Percentiles rank a stretch among this genome's conserved stretches.
Conservation (phyloP, 257 asterid species). For the Capsicum baccatum region DNA sequence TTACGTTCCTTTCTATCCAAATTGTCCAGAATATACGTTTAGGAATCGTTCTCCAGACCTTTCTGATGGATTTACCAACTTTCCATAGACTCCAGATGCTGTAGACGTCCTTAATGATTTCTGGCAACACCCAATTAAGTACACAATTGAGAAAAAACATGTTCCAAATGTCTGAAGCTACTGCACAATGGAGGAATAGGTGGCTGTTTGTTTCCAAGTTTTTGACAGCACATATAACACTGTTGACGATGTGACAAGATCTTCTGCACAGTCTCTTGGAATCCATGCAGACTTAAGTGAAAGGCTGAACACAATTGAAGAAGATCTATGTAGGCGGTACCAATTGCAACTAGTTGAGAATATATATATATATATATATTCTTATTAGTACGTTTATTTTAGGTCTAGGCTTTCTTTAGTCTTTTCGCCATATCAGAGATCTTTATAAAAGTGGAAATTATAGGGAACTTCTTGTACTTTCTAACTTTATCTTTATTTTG, state of each 20-base stretch:
- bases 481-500: not conserved
- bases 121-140: not conserved
- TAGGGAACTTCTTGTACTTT: not conserved
- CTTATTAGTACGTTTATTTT: not conserved
- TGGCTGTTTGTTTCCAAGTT: not conserved
- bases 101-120: not conserved
- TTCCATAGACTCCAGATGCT: conserved; percentile 2
- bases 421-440: not conserved
- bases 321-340: not conserved
- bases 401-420: not conserved
- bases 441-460: not conserved
- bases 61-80: not conserved
- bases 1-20: not conserved
- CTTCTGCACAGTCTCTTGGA: not conserved
- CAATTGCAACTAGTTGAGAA: not conserved
- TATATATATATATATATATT: not conserved
- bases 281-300: not conserved
- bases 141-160: not conserved
- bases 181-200: not conserved
- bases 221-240: not conserved
- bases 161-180: not conserved
- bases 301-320: not conserved
- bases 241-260: not conserved
- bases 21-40: not conserved
- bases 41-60: not conserved